These are phyloP conservation scores for Grosmannia serpens DNA, from an alignment of 2,329 filamentous ascomycete genomes.

Conservation along the genomic window DNA sequence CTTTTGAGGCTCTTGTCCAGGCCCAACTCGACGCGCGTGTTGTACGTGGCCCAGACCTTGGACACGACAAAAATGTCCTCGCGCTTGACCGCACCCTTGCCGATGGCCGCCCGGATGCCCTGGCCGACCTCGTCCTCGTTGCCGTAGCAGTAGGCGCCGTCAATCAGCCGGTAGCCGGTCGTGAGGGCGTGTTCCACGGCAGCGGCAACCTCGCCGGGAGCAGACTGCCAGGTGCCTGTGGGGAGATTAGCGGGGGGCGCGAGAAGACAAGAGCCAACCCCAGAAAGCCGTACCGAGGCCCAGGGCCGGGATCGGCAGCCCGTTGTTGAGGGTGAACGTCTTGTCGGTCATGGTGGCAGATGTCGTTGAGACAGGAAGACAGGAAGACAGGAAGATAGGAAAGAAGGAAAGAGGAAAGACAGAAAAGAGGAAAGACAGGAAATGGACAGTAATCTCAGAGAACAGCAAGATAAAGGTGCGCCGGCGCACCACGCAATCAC, in stretches of 20 bases:
- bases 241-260: neutral
- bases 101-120: conserved; percentile 63
- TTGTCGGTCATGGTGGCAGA: conserved; percentile 37
- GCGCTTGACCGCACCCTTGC: conserved; percentile 57
- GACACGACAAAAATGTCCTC: conserved; percentile 74
- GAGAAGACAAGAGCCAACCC: neutral
- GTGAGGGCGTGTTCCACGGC: conserved; percentile 49
- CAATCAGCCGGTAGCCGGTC: conserved; percentile 48
- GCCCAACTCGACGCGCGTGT: conserved; percentile 54
- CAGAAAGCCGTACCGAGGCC: conserved; percentile 35
- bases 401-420: neutral
- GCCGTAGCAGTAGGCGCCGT: conserved; percentile 65
- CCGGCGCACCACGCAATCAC: neutral
- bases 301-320: conserved; percentile 49
- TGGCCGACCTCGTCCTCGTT: conserved; percentile 77
- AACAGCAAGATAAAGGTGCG: neutral
- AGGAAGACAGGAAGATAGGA: neutral
- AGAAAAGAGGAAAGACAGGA: neutral
- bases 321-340: conserved; percentile 53
- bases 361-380: neutral
- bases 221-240: conserved; percentile 54
- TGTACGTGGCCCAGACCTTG: conserved; percentile 78
- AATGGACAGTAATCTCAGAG: neutral
- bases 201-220: conserved; percentile 42
- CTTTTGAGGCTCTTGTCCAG: conserved; percentile 63